A percentile compares a stretch with the other conserved stretches of the same genome.
Conservation (phyloP, 139 green algal genomes). For the Coelastrella sp. region DNA sequence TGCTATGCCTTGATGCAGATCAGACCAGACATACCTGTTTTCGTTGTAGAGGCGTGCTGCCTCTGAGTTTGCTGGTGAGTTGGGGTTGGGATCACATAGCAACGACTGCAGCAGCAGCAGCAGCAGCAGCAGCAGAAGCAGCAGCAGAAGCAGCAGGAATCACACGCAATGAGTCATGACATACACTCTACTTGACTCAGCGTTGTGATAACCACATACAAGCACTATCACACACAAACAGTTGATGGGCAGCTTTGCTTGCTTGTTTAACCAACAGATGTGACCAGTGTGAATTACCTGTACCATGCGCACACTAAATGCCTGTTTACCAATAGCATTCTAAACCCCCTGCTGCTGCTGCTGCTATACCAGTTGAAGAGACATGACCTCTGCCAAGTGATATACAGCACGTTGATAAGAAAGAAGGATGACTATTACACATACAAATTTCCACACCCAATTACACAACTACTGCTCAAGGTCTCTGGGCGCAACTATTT, state of each 20-base stretch:
- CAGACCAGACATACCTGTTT: constrained; percentile 66
- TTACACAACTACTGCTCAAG: not conserved
- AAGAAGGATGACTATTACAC: not conserved
- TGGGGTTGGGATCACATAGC: constrained; percentile 97
- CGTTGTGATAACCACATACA: not conserved
- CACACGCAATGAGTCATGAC: not conserved
- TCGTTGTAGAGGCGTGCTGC: constrained; percentile 94
- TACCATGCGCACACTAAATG: too few species aligned
- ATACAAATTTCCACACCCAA: not conserved
- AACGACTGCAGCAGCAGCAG: constrained; percentile 81
- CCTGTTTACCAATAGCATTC: too few species aligned
- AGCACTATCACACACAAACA: too few species aligned
- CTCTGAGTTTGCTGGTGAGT: constrained; percentile 97
- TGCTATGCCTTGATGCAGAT: not conserved
- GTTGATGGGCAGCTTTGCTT: not conserved
- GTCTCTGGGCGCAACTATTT: not conserved
- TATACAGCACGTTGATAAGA: too few species aligned
- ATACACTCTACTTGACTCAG: not conserved
- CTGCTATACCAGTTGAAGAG: not conserved
- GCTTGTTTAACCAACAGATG: not conserved
- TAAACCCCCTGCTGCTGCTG: not conserved
- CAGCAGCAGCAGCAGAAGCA: constrained; percentile 53
- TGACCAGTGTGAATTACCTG: too few species aligned
- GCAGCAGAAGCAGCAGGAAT: constrained; percentile 1
- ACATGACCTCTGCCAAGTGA: too few species aligned